A percentile compares a stretch with the other conserved stretches of the same genome.
These are phyloP conservation scores for Talinum fruticosum DNA, from an alignment of 148 eudicot species.

Conservation along the genomic window DNA sequence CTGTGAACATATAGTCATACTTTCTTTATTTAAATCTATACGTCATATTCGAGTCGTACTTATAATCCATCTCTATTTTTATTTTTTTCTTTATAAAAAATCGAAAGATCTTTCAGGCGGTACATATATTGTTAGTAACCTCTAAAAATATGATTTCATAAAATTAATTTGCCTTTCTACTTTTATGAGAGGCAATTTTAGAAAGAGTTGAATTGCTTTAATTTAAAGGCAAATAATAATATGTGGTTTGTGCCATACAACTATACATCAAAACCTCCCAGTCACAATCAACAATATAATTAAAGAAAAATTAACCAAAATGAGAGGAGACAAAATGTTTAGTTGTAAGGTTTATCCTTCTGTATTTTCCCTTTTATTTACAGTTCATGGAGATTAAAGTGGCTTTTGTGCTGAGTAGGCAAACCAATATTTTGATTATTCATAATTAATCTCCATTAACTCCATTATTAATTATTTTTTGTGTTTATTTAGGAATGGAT, in stretches of 20 bases:
- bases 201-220: not conserved
- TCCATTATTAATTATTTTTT: not conserved
- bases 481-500: not conserved
- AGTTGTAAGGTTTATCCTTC: not conserved
- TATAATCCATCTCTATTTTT: no score
- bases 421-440: not conserved
- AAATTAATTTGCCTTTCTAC: no score
- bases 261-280: not conserved
- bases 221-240: not conserved
- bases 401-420: conserved; percentile 5
- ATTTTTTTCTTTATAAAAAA: no score
- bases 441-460: not conserved
- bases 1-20: no score
- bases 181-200: no score
- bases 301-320: not conserved
- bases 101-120: no score
- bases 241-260: not conserved
- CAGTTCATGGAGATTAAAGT: not conserved
- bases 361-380: not conserved
- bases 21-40: no score
- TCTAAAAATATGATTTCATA: no score
- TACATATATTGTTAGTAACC: no score
- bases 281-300: conserved; percentile 5
- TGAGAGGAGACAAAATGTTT: not conserved
- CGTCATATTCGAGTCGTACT: no score